Conservation (phyloP, 768 basidiomycete genomes). For the Cystoderma amianthinum region DNA sequence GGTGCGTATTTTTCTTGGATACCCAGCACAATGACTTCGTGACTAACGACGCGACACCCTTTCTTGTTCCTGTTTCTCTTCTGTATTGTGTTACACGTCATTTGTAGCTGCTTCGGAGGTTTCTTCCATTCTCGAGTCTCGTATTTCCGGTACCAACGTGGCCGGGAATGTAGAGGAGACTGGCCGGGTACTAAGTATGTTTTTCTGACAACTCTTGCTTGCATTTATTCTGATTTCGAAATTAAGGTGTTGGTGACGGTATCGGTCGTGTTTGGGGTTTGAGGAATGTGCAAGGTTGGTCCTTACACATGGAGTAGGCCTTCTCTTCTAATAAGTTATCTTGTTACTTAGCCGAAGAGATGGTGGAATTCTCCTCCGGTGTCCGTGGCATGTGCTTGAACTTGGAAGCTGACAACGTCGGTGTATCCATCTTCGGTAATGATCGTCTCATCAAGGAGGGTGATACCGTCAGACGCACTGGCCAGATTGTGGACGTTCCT, state of each 20-base stretch:
- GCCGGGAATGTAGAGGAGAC: conserved; percentile 98
- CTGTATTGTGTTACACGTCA: conserved; percentile 25
- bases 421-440: conserved; percentile 99
- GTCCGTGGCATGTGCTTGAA: conserved; percentile 99
- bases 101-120: conserved; percentile 93
- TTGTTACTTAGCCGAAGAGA: conserved; percentile 81
- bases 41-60: conserved; percentile 16
- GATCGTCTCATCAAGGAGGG: conserved; percentile 99
- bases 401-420: conserved; percentile 99
- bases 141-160: conserved; percentile 88
- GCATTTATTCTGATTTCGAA: conserved; percentile 17
- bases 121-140: conserved; percentile 96
- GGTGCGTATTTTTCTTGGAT: conserved; percentile 44
- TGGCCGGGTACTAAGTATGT: conserved; percentile 94
- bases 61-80: conserved; percentile 10
- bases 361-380: conserved; percentile 99
- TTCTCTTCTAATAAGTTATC: conserved; percentile 12
- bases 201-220: conserved; percentile 5
- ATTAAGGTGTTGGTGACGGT: conserved; percentile 98
- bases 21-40: not conserved
- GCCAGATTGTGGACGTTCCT: conserved; percentile 99
- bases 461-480: conserved; percentile 99
- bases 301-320: conserved; percentile 8
- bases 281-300: conserved; percentile 90
- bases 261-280: conserved; percentile 99